These are phyloP conservation scores for Vitis vinifera DNA, from an alignment of 164 flowering plant species.

Conservation along the genomic window DNA sequence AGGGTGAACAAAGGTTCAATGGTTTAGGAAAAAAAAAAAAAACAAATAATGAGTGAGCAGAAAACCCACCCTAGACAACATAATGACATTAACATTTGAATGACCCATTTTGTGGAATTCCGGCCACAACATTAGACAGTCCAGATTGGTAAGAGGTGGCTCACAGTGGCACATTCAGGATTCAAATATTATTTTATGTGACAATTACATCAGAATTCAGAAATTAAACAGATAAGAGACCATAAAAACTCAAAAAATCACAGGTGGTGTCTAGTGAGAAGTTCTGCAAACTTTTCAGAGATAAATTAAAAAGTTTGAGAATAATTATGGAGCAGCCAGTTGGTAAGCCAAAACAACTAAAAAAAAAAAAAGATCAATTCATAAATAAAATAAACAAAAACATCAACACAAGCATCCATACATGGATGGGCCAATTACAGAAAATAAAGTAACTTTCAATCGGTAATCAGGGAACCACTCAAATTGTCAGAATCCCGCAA, in stretches of 20 bases:
- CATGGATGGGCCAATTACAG: background rate
- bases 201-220: background rate
- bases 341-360: too few relatives aligned
- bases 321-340: too few relatives aligned
- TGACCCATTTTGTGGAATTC: background rate
- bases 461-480: too few relatives aligned
- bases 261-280: background rate
- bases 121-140: background rate
- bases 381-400: too few relatives aligned
- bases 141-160: background rate
- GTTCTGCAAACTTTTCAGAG: background rate
- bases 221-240: background rate
- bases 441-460: background rate
- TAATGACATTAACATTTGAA: background rate
- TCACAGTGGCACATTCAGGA: background rate
- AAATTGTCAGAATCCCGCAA: too few relatives aligned
- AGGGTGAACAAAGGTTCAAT: too few relatives aligned
- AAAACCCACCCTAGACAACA: background rate
- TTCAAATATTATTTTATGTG: background rate
- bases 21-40: too few relatives aligned
- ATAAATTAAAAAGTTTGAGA: background rate
- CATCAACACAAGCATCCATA: too few relatives aligned
- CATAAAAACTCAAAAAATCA: background rate
- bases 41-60: too few relatives aligned
- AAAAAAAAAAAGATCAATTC: too few relatives aligned